A percentile compares a stretch with the other conserved stretches of the same genome.
Evolutionary conservation across 2,329 filamentous ascomycete species (phyloP).

Genomic region (Arthrinium phaeospermum): DNA sequence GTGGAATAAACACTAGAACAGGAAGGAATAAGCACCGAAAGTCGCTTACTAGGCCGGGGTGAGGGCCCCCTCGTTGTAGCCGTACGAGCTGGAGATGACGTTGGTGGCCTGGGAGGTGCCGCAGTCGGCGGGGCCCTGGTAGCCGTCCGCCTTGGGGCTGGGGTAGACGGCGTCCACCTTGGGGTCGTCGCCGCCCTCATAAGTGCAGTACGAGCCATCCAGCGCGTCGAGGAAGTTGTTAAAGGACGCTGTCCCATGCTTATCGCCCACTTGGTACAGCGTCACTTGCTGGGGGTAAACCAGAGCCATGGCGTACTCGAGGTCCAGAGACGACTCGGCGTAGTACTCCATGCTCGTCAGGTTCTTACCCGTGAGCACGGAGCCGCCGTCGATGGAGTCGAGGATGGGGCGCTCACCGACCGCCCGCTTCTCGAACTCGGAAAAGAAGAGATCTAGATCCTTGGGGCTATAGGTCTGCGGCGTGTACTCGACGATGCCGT

Average conservation of each 20-base stretch:
- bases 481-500: constrained; percentile 30
- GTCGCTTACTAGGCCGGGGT: constrained; percentile 54
- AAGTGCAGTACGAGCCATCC: constrained; percentile 53
- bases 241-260: constrained; percentile 20
- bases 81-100: constrained; percentile 55
- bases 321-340: constrained; percentile 38
- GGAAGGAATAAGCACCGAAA: too few relatives aligned
- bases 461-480: constrained; percentile 39
- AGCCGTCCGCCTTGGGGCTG: constrained; percentile 45
- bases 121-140: constrained; percentile 39
- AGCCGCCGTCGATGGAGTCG: constrained; percentile 36
- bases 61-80: constrained; percentile 50
- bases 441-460: constrained; percentile 39
- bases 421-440: constrained; percentile 26
- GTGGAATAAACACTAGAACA: too few relatives aligned
- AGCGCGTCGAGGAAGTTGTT: constrained; percentile 53
- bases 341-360: constrained; percentile 38
- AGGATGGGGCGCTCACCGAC: constrained; percentile 33
- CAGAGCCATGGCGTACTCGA: constrained; percentile 41
- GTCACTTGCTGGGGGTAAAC: constrained; percentile 46
- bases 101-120: constrained; percentile 49
- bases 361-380: constrained; percentile 12
- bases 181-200: constrained; percentile 44
- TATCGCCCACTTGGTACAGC: constrained; percentile 25
- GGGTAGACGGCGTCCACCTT: constrained; percentile 52